Conservation (phyloP, 495 filamentous ascomycete genomes). For the Podospora australis region DNA sequence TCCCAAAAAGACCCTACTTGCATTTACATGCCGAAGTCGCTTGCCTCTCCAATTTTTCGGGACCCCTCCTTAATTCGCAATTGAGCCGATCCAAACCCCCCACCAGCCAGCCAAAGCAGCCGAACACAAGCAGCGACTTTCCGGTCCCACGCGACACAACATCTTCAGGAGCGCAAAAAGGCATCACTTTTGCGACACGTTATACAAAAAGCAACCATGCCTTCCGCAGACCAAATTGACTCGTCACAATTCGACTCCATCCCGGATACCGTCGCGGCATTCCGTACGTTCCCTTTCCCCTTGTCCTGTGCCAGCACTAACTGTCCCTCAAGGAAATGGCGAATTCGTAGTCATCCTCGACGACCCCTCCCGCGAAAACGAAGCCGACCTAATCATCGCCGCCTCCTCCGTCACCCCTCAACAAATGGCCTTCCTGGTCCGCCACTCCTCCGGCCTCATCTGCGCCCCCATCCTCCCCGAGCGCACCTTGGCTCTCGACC, state of each 20-base stretch:
- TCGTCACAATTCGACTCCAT: slow-evolving; percentile 69
- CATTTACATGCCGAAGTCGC: not conserved
- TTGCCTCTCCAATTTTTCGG: not conserved
- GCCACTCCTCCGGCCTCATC: slow-evolving; percentile 81
- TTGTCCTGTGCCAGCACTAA: not conserved
- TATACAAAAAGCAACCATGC: slow-evolving; percentile 31
- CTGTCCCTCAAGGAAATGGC: slow-evolving; percentile 55
- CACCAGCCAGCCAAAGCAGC: not conserved
- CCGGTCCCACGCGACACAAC: not conserved
- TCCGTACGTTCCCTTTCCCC: slow-evolving; percentile 52
- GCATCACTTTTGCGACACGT: no score
- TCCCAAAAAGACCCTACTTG: not conserved
- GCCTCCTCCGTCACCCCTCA: slow-evolving; percentile 76
- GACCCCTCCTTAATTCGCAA: not conserved
- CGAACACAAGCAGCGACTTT: not conserved
- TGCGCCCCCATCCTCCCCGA: slow-evolving; percentile 73
- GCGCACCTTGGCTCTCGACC: slow-evolving; percentile 57
- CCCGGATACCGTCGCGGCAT: slow-evolving; percentile 74
- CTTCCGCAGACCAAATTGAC: slow-evolving; percentile 31
- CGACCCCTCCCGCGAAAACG: slow-evolving; percentile 84
- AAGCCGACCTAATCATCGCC: slow-evolving; percentile 95
- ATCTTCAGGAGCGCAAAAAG: no score
- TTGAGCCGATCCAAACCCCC: not conserved
- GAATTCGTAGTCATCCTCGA: slow-evolving; percentile 96
- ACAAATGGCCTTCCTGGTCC: slow-evolving; percentile 93